A percentile compares a stretch with the other conserved stretches of the same genome.
phyloP scores from a whole-genome alignment of 164 flowering plant genomes.

The Malania oleifera region DNA sequence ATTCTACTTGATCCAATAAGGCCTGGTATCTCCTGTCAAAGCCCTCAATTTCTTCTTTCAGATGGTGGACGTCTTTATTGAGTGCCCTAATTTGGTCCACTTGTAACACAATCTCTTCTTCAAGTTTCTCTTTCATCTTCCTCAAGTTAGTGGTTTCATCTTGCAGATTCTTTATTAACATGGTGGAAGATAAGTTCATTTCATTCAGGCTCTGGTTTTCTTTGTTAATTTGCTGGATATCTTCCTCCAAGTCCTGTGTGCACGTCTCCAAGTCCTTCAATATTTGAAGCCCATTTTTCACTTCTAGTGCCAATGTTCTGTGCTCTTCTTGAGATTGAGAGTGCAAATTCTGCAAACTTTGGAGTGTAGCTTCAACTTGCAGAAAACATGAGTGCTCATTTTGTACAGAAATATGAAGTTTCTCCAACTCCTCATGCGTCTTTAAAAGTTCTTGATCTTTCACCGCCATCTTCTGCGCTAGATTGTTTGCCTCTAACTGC shows the following conservation, averaged over 20 bases:
- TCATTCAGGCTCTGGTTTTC: conserved; percentile 57
- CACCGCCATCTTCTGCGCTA: conserved; percentile 41
- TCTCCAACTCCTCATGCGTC: conserved; percentile 63
- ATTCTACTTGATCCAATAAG: conserved; percentile 52
- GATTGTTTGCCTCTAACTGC: conserved; percentile 43
- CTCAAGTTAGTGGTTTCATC: conserved; percentile 48
- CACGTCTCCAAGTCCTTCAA: conserved; percentile 57
- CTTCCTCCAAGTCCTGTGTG: conserved; percentile 51
- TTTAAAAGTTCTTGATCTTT: conserved; percentile 61
- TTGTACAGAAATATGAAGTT: conserved; percentile 38
- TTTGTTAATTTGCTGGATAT: conserved; percentile 38
- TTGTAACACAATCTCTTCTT: conserved; percentile 54
- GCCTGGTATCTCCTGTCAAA: conserved; percentile 42
- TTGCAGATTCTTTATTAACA: conserved; percentile 41
- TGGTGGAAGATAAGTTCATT: conserved; percentile 38
- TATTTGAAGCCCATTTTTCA: conserved; percentile 50
- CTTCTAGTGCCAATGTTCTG: conserved; percentile 51
- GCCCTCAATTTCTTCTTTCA: conserved; percentile 62
- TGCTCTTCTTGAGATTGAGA: conserved; percentile 72
- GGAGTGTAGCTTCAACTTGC: conserved; percentile 54
- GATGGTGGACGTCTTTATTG: conserved; percentile 45
- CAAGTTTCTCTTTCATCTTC: conserved; percentile 66
- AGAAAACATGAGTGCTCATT: conserved; percentile 50
- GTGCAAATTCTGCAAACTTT: conserved; percentile 51
- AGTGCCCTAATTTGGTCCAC: conserved; percentile 44